Evolutionary conservation across 352 stramenopile genomes (phyloP).

Genomic region (Globisporangium paddicum): DNA sequence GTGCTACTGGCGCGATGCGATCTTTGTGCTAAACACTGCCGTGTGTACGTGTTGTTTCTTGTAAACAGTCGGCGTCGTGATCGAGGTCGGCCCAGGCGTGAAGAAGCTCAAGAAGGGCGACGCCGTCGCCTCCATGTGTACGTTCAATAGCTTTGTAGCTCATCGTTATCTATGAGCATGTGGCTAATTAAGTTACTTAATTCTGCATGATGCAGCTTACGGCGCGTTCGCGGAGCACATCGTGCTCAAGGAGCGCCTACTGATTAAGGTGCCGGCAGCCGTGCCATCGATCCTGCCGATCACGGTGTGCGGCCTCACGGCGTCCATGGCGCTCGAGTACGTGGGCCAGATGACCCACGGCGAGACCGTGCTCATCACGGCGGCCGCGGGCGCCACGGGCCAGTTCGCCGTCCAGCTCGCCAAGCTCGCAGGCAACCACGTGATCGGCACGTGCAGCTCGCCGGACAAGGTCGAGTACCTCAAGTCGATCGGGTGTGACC

Average conservation of each 20-base stretch:
- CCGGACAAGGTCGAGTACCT: conserved; percentile 78
- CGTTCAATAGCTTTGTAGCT: conserved; percentile 5
- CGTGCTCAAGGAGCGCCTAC: conserved; percentile 22
- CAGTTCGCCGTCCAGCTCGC: conserved; percentile 71
- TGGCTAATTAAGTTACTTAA: neutral
- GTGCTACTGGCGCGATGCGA: neutral
- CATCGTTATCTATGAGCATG: neutral
- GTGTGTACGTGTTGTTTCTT: neutral
- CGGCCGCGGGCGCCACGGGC: conserved; percentile 51
- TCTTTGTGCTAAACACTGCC: neutral
- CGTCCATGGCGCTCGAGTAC: conserved; percentile 36
- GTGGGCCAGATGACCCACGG: conserved; percentile 36
- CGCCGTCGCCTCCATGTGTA: conserved; percentile 36
- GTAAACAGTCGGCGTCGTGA: conserved; percentile 26
- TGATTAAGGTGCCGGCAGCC: conserved; percentile 20
- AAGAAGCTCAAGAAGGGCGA: conserved; percentile 40
- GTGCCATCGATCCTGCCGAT: conserved; percentile 31
- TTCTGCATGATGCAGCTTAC: conserved; percentile 19
- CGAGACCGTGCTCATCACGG: conserved; percentile 42
- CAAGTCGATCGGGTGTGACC: conserved; percentile 41
- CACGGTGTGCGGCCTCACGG: conserved; percentile 33
- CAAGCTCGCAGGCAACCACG: conserved; percentile 59
- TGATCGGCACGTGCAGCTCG: conserved; percentile 65
- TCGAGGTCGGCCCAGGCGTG: conserved; percentile 23
- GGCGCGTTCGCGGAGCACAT: conserved; percentile 37